Base-by-base conservation (phyloP, 495 filamentous ascomycete species). In the Tuber aestivum region DNA sequence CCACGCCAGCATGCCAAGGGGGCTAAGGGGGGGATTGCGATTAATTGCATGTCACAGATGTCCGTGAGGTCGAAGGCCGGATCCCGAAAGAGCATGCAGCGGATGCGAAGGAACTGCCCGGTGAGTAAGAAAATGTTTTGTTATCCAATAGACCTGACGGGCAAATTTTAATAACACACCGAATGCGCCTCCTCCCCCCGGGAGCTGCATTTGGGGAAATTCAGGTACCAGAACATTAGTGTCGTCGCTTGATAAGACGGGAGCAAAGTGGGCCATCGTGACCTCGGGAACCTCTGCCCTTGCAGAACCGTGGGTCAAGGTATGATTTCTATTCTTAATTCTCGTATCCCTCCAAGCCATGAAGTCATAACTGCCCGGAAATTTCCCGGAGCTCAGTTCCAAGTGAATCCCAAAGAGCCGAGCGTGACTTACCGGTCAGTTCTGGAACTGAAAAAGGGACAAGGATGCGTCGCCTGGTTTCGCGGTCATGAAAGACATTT, bases 211-310 rank as follows among this genome's bases (percentile, higher is more conserved):
- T 79, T 71, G 69, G 37, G 72, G 69, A 79, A 68, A 79, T 42
- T 41, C 61, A 65, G 94, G 93, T 42, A 86, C 87, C 35, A 86
- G 90, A 75, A 82, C 81, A 65, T 80, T 93, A 71, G 87, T 93
- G 74, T 81, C 86, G 72, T 82, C 86, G n/a, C 86, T 92, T 14
- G 87, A 91, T 74, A 81, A 85, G 42, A 83, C 85, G 44, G 83
- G 86, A 69, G 90, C 88, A 0, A 90, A 89, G 69, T 99, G 95
- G 95, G 92, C 92, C 38, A 95, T 99, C 75, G 95, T 97, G 14
- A 99, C 95, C 8, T 94, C 92, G 3, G 95, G 95, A 40, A 94
- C 93, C 0, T 85, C 87, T 65, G 91, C 93, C 6, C 87, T 99
- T 21, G 89, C 97, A 6, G 88, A 88, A 32, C 95, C 94, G 70